A percentile compares a stretch with the other conserved stretches of the same genome.
phyloP scores from a whole-genome alignment of 2,329 filamentous ascomycete genomes.

The Madurella fahalii region DNA sequence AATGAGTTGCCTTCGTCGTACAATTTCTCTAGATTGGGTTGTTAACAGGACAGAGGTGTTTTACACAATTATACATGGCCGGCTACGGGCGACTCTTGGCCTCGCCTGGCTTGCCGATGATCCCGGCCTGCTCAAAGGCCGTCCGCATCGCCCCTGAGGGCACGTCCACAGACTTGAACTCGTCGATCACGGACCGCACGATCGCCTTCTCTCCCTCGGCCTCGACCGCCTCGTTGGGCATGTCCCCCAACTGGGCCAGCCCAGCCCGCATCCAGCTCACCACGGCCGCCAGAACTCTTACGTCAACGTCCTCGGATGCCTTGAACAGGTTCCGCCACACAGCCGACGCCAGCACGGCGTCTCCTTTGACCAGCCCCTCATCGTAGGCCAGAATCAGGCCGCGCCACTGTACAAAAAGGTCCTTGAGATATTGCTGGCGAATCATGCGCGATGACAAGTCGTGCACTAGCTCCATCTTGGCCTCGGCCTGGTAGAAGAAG shows the following conservation, averaged over 20 bases:
- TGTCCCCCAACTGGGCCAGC: slow-evolving; percentile 46
- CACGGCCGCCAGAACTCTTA: slow-evolving; percentile 48
- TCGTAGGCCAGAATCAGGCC: slow-evolving; percentile 81
- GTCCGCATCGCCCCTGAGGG: slow-evolving; percentile 32
- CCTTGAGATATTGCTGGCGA: slow-evolving; percentile 69
- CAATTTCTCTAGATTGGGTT: not conserved
- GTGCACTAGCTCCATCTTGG: slow-evolving; percentile 77
- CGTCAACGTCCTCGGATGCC: slow-evolving; percentile 51
- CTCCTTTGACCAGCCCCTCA: slow-evolving; percentile 71
- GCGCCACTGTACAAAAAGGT: slow-evolving; percentile 90
- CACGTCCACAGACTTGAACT: slow-evolving; percentile 39
- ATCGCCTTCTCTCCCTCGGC: slow-evolving; percentile 37
- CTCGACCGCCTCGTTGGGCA: slow-evolving; percentile 42
- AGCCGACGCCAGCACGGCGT: slow-evolving; percentile 73
- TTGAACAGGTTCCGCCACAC: slow-evolving; percentile 95
- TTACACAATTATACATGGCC: not conserved
- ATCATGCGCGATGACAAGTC: slow-evolving; percentile 57
- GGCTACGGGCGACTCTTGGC: not conserved
- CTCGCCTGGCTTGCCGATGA: not conserved
- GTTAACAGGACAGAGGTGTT: not conserved
- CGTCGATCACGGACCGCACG: slow-evolving; percentile 37
- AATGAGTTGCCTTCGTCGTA: not conserved
- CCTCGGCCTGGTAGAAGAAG: slow-evolving; percentile 87
- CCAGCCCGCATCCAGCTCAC: slow-evolving; percentile 54
- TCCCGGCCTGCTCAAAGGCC: slow-evolving; percentile 19